Conservation (phyloP, 805 yeast genomes). For the Lipomyces kockii region DNA sequence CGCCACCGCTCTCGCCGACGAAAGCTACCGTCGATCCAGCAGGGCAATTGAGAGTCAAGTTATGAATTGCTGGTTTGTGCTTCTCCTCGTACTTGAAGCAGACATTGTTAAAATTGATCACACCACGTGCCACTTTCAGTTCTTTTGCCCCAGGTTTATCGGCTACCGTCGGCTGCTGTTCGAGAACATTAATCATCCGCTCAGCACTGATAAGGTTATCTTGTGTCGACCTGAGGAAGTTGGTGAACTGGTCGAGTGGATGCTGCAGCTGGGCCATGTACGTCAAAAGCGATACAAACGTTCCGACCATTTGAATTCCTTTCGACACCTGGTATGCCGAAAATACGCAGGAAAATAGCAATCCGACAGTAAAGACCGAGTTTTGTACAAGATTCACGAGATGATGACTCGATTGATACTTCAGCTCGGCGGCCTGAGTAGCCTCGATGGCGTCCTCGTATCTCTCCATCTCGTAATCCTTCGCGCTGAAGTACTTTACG, state of each 20-base stretch:
- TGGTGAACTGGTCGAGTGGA: conserved; percentile 32
- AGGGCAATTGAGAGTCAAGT: conserved; percentile 61
- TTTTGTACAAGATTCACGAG: conserved; percentile 27
- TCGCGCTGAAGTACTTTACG: conserved; percentile 36
- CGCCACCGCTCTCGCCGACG: conserved; percentile 96
- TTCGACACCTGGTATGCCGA: conserved; percentile 29
- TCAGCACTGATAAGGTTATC: conserved; percentile 35
- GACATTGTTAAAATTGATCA: conserved; percentile 64
- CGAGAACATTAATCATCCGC: conserved; percentile 24
- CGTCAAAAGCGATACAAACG: conserved; percentile 31
- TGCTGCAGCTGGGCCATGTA: conserved; percentile 33
- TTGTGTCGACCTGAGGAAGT: conserved; percentile 26
- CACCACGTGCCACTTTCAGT: conserved; percentile 15
- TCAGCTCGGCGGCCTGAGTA: conserved; percentile 16
- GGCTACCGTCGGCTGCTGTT: conserved; percentile 26
- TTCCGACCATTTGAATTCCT: conserved; percentile 29
- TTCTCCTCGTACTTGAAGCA: conserved; percentile 73
- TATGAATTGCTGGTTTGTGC: conserved; percentile 59
- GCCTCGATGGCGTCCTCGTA: conserved; percentile 22
- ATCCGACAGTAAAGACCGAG: conserved; percentile 26
- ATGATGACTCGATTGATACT: conserved; percentile 18
- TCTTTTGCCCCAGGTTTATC: conserved; percentile 21
- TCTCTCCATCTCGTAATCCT: conserved; percentile 30
- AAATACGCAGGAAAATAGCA: conserved; percentile 25
- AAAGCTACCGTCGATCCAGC: conserved; percentile 89